Evolutionary conservation across 257 asterid genomes (phyloP), one percentile per base, ranked within the genome.

Genomic region (Primulina tabacum): DNA sequence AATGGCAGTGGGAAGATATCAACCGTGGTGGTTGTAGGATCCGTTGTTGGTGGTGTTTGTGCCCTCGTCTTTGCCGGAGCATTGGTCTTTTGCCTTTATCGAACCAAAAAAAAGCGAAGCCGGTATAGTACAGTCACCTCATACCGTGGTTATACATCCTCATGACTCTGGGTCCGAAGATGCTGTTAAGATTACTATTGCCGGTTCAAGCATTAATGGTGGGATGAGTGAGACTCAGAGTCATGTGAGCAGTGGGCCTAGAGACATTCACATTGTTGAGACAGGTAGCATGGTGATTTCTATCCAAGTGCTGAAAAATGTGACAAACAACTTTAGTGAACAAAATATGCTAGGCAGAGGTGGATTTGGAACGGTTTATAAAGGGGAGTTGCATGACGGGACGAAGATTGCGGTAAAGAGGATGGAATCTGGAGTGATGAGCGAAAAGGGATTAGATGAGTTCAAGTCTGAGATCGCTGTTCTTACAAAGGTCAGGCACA

Each of bases 401-500:
- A 72, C 71, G 7, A 72, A 72, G 59, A 63, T 72, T 55, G 76
- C 71, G 16, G 76, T 71, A 9, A 71, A 71, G 56, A 71, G 72
- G 34, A 73, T 73, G 76, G 71, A 73, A 64, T 73, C 76, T 57
- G 76, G 76, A 55, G 71, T 73, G 43, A 64, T 73, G 71, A 67
- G 68, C 14, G 72, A 65, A 66, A 73, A 73, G 62, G 72, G 77
- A 6, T 65, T 73, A 60, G 72, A 73, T 40, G 77, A 73, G 68
- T 73, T 73, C 50, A 71, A 53, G 12, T 62, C 61, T 50, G 69
- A 71, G 50, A 71, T 71, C 30, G 64, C 75, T 2, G 71, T 73
- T 30, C 76, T 73, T 53, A 73, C 76, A 18, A 73, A 64, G 65
- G 76, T 73, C 55, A 32, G 65, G 20, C 76, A 73, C 65, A 73